These are phyloP conservation scores for Adansonia madagascariensis DNA, from an alignment of 441 rosid species.

Conservation along the genomic window DNA sequence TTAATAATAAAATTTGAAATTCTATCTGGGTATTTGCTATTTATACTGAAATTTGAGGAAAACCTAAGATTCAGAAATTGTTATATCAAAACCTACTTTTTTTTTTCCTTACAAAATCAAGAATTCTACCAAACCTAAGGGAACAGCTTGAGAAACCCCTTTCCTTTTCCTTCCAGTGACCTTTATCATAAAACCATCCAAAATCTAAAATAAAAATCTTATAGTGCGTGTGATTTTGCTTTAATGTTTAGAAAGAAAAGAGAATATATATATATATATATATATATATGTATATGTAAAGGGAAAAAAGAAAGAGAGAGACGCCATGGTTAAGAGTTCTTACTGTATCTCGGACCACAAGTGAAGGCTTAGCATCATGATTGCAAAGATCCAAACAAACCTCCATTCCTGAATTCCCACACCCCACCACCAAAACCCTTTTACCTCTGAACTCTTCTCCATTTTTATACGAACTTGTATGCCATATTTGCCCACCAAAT, in stretches of 20 bases:
- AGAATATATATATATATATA: neutral
- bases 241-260: neutral
- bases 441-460: slow-evolving; percentile 62
- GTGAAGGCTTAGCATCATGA: slow-evolving; percentile 62
- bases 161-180: neutral
- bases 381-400: slow-evolving; percentile 79
- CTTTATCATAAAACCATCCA: neutral
- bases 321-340: slow-evolving; percentile 24
- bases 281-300: neutral
- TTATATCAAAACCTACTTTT: slow-evolving; percentile 4
- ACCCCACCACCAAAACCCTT: slow-evolving; percentile 68
- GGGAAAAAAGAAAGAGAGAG: slow-evolving; percentile 8
- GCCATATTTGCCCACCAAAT: slow-evolving; percentile 53
- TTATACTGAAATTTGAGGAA: neutral
- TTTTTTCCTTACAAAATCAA: slow-evolving; percentile 11
- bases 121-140: slow-evolving; percentile 2
- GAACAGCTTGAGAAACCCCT: slow-evolving; percentile 4
- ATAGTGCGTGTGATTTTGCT: slow-evolving; percentile 11
- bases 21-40: neutral
- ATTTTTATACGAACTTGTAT: slow-evolving; percentile 55
- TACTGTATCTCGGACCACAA: slow-evolving; percentile 74
- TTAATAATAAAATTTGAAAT: neutral
- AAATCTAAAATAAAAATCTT: neutral
- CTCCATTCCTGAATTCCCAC: slow-evolving; percentile 86
- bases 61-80: slow-evolving; percentile 1